Base-by-base conservation (phyloP, 768 basidiomycete genomes). In the Rhodotorula diobovata region DNA sequence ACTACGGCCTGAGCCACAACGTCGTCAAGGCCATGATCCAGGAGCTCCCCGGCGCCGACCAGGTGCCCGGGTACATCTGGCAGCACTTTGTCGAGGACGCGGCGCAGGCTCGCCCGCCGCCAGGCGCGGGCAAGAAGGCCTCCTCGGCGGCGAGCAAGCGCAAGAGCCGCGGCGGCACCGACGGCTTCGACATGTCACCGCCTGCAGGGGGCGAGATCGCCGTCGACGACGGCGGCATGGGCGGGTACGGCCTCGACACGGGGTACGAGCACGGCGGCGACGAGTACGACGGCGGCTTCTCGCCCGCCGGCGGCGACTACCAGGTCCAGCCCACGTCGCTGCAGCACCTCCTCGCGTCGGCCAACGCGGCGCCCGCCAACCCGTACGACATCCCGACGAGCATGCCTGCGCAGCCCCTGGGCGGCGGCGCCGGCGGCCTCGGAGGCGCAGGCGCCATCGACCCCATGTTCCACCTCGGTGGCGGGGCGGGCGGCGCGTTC, bases 11-110 rank as follows among this genome's bases (percentile, higher is more conserved):
- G 25, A 89, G 89, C 7, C 89, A 91, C 80, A 91, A 91, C 78
- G 89, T 89, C 9, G 91, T 93, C 82, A 92, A 91, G 81, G 89
- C 90, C 77, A 84, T 92, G 48, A 90, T 93, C n/a, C 90, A 93
- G 80, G 88, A 90, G 80, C 83, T 93, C 25, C 86, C 88, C 12
- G 85, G 86, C 67, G 88, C 91, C 23, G 85, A 88, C 79, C 82
- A 85, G 56, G 79, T 91, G 67, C 84, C 86, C 75, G 88, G 90
- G 81, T 93, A 93, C 78, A 89, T 91, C 39, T 90, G 90, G 90
- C 90, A 92, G 79, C 85, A 87, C 70, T 92, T 90, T 78, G 84
- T 86, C 16, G 90, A 93, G 80, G 90, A 46, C 46, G 12, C 61
- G 41, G 46, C 45, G 59, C 32, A 35, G 39, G 67, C 48, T 54